These are phyloP conservation scores for Boletus subparvulus DNA, from an alignment of 768 basidiomycete species.

Conservation along the genomic window DNA sequence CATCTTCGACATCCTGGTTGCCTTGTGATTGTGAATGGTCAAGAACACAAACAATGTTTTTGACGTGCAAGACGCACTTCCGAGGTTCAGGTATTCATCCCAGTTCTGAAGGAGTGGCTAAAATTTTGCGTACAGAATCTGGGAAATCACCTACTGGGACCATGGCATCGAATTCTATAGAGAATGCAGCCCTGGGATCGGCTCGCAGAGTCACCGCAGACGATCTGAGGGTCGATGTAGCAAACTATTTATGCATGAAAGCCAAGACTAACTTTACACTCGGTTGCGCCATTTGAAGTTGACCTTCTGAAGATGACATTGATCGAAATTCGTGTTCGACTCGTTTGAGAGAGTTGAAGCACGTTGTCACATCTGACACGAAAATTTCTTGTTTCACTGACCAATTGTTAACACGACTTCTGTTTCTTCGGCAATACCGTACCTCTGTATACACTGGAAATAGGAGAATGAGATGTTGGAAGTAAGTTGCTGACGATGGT, in stretches of 20 bases:
- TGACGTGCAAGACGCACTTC: constrained; percentile 32
- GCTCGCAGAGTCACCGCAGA: constrained; percentile 52
- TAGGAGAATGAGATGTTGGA: not conserved
- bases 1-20: constrained; percentile 27
- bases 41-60: not conserved
- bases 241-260: not conserved
- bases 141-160: constrained; percentile 48
- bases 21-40: constrained; percentile 1
- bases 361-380: constrained; percentile 73
- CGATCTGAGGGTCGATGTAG: constrained; percentile 35
- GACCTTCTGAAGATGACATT: constrained; percentile 42
- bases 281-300: constrained; percentile 72
- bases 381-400: constrained; percentile 85
- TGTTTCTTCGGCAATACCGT: not conserved
- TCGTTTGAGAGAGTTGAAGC: constrained; percentile 76
- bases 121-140: not conserved
- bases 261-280: constrained; percentile 52
- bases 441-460: constrained; percentile 51
- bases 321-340: constrained; percentile 66
- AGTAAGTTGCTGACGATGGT: not conserved
- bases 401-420: not conserved
- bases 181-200: constrained; percentile 49
- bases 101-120: constrained; percentile 45
- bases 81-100: constrained; percentile 58
- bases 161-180: constrained; percentile 64